Conservation (phyloP, 139 green algal species). For the Chlamydomonas eustigma region DNA sequence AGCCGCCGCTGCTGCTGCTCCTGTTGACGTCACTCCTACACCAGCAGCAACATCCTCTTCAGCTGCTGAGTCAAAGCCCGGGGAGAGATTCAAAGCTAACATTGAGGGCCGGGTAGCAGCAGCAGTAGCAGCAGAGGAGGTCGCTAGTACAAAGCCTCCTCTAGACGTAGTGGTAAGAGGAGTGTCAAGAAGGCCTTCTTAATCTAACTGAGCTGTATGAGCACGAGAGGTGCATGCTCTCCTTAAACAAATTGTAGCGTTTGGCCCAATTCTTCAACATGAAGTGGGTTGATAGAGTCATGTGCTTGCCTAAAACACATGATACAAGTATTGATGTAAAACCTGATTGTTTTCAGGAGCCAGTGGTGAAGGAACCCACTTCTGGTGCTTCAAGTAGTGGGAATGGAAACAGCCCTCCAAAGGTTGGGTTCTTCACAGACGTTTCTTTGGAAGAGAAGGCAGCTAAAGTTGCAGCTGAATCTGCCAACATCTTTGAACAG, state of each 20-base stretch:
- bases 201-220: too few species aligned
- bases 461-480: neutral
- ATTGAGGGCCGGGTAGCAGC: neutral
- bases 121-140: too few species aligned
- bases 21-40: neutral
- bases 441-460: neutral
- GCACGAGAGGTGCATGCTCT: too few species aligned
- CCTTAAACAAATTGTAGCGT: too few species aligned
- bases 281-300: too few species aligned
- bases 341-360: constrained; percentile 23
- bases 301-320: neutral
- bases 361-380: constrained; percentile 47
- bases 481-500: neutral
- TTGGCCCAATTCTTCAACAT: too few species aligned
- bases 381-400: neutral
- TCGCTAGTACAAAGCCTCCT: too few species aligned
- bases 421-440: constrained; percentile 13
- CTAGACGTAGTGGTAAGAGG: too few species aligned
- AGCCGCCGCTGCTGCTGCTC: neutral
- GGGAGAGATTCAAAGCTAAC: neutral
- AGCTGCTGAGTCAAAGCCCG: neutral
- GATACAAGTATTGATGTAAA: neutral
- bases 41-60: too few species aligned
- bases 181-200: too few species aligned
- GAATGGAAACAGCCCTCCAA: neutral